Base-by-base conservation (phyloP, 352 stramenopile genomes). In the Blastocystis sp. region DNA sequence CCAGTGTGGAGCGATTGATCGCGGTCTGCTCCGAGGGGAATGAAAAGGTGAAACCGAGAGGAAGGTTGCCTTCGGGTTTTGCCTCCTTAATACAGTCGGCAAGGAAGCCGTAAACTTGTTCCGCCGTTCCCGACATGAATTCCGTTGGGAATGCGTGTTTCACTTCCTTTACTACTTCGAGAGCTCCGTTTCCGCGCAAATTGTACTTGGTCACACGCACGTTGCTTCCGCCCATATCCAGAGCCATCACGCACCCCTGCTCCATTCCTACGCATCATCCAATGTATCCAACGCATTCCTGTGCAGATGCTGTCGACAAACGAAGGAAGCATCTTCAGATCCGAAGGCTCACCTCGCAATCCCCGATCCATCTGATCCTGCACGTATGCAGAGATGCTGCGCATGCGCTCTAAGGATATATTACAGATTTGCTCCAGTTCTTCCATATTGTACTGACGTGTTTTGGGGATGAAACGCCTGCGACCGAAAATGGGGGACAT, bases 31-130 rank as follows among this genome's bases (percentile, higher is more conserved):
- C 29, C 24, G 75, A 69, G 32, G 88, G 88, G 61, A 90, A 89
- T 53, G 86, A 89, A 61, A 89, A 89, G 34, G 78, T 88, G 54
- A 89, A 89, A n/a, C 87, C 87, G 40, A 90, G 48, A 7, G 4
- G 24, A 2, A 38, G 27, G n/a, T 9, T 38, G 21, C 21, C 42
- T 44, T 64, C 11, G 48, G 84, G 69, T n/a, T 79, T 40, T 9
- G 69, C 29, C 57, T 79, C 69, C 24, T 48, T 42, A 0, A 79
- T 63, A 29, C 48, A 61, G 8, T 79, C 48, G 9, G 69, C 69
- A 8, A 79, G 57, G 8, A 79, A 79, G 14, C 69, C 69, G 40
- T 42, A 79, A 21, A 79, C 48, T 21, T 79, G 48, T 18, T 54
- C 42, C 8, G 69, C 69, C 27, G 69, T 79, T 38, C 69, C 69